phyloP scores from a whole-genome alignment of 2,329 filamentous ascomycete species.

The Malbranchea zuffiana region DNA sequence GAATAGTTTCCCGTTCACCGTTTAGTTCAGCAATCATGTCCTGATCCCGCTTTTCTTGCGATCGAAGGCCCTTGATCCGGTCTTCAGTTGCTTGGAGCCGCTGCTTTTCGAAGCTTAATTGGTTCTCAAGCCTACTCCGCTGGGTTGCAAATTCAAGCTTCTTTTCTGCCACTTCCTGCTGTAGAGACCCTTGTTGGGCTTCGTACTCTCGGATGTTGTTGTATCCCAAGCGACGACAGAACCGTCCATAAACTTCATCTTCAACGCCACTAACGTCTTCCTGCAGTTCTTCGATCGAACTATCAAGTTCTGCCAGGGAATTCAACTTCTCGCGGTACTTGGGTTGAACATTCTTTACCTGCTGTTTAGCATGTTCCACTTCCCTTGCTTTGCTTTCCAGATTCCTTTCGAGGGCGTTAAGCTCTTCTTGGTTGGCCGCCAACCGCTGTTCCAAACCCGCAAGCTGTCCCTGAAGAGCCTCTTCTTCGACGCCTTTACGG shows the following conservation, averaged over 20 bases:
- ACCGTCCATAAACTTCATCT: slow-evolving; percentile 73
- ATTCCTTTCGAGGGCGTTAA: slow-evolving; percentile 70
- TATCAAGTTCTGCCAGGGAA: slow-evolving; percentile 53
- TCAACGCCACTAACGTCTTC: slow-evolving; percentile 67
- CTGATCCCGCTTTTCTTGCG: slow-evolving; percentile 54
- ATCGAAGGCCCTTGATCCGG: slow-evolving; percentile 59
- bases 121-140: slow-evolving; percentile 50
- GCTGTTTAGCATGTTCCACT: slow-evolving; percentile 58
- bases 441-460: slow-evolving; percentile 68
- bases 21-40: slow-evolving; percentile 59
- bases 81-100: slow-evolving; percentile 58
- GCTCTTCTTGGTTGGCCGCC: slow-evolving; percentile 59
- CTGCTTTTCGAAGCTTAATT: slow-evolving; percentile 56
- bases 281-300: slow-evolving; percentile 46
- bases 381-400: slow-evolving; percentile 74
- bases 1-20: slow-evolving; percentile 61
- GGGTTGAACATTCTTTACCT: slow-evolving; percentile 64
- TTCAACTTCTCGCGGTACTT: slow-evolving; percentile 63
- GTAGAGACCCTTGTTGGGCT: slow-evolving; percentile 79
- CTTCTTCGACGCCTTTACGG: slow-evolving; percentile 65
- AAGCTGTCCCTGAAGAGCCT: slow-evolving; percentile 68
- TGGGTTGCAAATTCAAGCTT: slow-evolving; percentile 79
- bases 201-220: slow-evolving; percentile 86
- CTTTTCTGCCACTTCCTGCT: slow-evolving; percentile 81
- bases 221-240: slow-evolving; percentile 81